Base-by-base conservation (phyloP, 2,329 filamentous ascomycete genomes). In the Talaromyces sp. region DNA sequence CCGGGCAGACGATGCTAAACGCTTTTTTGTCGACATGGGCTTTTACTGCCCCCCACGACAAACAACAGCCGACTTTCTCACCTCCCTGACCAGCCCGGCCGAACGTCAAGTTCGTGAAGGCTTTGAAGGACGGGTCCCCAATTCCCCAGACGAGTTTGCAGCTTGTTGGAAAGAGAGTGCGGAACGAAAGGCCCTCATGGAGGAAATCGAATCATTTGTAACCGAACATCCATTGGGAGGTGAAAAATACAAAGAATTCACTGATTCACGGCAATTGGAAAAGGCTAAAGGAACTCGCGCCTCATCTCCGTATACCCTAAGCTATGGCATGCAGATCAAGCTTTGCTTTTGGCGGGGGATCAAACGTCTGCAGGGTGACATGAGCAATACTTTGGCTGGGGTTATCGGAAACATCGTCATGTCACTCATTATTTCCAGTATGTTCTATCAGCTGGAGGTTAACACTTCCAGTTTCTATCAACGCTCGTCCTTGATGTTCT, bases 311-410 rank as follows among this genome's bases (percentile, higher is more conserved):
- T 96, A 88, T 73, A 96, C 91, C 0, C 79, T 96, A 41, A 93
- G 90, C 0, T 90, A 88, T 65, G 55, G 62, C 2, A 87, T 93
- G 75, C 93, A 97, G 73, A 75, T 96, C 64, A 74, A 83, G 63
- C 85, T 97, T 14, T 96, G 92, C 72, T 79, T 96, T 56, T 87
- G 86, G 81, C 88, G 93, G 70, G 91, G 91, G 11, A 93, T 88
- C 78, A 84, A 86, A 69, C 86, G 93, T 57, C 80, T 96, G 10
- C 82, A 80, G 58, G 90, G 89, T 57, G 93, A 97, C 70, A 88
- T 89, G 26, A 89, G 84, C 69, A 78, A 95, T 66, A 90, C 89
- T 0, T 66, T 93, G 24, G 86, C 85, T 32, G 82, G 86, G 61
- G 80, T 86, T 14, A 72, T 79, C 59, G 89, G 86, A 65, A 96